A percentile compares a stretch with the other conserved stretches of the same genome.
phyloP scores from a whole-genome alignment of 805 yeast genomes.

The Blastobotrys peoriensis region DNA sequence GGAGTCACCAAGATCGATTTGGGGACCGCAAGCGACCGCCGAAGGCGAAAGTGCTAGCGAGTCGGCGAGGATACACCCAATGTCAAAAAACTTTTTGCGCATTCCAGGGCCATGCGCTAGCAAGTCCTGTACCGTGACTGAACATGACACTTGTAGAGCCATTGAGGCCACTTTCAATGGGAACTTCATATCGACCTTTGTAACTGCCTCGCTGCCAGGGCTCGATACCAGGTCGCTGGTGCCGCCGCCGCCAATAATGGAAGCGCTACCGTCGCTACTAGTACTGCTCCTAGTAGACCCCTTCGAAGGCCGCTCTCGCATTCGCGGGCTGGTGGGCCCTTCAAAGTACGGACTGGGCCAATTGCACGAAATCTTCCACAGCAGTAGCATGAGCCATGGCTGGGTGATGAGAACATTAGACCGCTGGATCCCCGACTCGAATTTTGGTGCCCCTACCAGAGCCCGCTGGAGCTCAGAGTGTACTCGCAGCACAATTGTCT shows the following conservation, averaged over 20 bases:
- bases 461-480: slow-evolving; percentile 3
- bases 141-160: slow-evolving; percentile 4
- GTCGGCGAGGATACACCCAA: slow-evolving; percentile 6
- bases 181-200: background rate
- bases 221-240: background rate
- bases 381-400: slow-evolving; percentile 8
- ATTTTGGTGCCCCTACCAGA: slow-evolving; percentile 2
- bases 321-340: background rate
- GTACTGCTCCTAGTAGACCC: too few species aligned
- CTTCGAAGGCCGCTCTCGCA: background rate
- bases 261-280: background rate
- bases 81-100: slow-evolving; percentile 11
- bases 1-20: background rate
- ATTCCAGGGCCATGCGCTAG: slow-evolving; percentile 11
- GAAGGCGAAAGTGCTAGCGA: background rate
- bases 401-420: slow-evolving; percentile 10
- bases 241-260: background rate
- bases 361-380: slow-evolving; percentile 4
- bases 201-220: background rate
- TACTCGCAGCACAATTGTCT: background rate
- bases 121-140: slow-evolving; percentile 8
- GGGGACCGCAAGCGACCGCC: background rate
- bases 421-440: slow-evolving; percentile 5
- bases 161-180: slow-evolving; percentile 3
- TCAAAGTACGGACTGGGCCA: slow-evolving; percentile 1